Evolutionary conservation across 192 early-diverging fungal species (phyloP).

Genomic region (Mortierella hygrophila): DNA sequence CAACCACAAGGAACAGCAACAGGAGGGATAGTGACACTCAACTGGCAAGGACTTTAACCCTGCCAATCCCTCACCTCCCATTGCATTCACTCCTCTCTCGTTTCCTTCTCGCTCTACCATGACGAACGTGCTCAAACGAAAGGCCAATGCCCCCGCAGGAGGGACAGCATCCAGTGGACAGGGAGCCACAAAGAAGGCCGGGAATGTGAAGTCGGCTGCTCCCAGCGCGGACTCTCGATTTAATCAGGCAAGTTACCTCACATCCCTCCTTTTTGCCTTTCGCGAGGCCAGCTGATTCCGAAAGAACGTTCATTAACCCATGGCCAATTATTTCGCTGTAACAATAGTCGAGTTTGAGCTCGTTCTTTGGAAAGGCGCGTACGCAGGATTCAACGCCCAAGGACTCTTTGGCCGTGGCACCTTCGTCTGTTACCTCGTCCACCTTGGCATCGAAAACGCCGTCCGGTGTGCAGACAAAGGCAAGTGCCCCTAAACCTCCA

Average conservation of each 20-base stretch:
- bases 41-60: not conserved
- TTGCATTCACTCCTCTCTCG: not conserved
- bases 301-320: not conserved
- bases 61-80: not conserved
- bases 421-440: not conserved
- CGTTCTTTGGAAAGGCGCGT: conserved; percentile 20
- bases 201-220: not conserved
- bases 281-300: too few relatives aligned
- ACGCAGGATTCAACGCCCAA: not conserved
- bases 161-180: not conserved
- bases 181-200: not conserved
- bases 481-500: not conserved
- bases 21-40: not conserved
- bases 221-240: not conserved
- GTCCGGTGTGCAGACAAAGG: not conserved
- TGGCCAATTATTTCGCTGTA: too few relatives aligned
- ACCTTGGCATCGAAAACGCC: not conserved
- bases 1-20: too few relatives aligned
- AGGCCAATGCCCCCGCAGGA: not conserved
- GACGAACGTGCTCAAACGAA: conserved; percentile 23
- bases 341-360: conserved; percentile 19
- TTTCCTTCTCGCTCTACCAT: not conserved
- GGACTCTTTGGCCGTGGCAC: not conserved
- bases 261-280: not conserved
- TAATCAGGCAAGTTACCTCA: conserved; percentile 16